Percentiles rank a stretch among this genome's conserved stretches.
phyloP scores from a whole-genome alignment of 2,329 filamentous ascomycete genomes.

The Cladorrhinum sp. region DNA sequence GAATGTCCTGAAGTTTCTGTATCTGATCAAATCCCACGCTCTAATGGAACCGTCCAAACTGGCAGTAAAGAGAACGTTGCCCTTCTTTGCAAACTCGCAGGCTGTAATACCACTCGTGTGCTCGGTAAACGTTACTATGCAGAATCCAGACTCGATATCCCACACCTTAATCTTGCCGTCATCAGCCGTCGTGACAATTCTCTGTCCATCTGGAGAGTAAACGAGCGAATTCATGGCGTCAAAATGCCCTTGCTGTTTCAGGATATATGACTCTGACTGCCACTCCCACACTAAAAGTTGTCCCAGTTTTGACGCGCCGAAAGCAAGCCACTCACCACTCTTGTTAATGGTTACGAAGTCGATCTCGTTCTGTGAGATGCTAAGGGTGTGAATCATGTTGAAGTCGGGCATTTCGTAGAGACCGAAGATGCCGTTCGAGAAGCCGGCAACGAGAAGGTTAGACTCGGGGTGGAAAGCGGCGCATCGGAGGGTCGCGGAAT shows the following conservation, averaged over 20 bases:
- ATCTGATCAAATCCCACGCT: slow-evolving; percentile 94
- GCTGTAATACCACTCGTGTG: slow-evolving; percentile 92
- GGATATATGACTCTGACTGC: slow-evolving; percentile 97
- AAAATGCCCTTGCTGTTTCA: slow-evolving; percentile 97
- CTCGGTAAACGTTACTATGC: slow-evolving; percentile 96
- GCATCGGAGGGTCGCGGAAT: slow-evolving; percentile 80
- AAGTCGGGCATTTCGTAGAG: slow-evolving; percentile 96
- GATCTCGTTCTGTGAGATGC: slow-evolving; percentile 95
- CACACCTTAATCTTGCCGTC: slow-evolving; percentile 99
- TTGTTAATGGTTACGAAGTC: slow-evolving; percentile 93
- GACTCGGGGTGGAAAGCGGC: slow-evolving; percentile 84
- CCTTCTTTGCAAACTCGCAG: slow-evolving; percentile 91
- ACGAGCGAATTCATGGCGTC: slow-evolving; percentile 91
- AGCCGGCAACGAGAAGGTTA: slow-evolving; percentile 92
- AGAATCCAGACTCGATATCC: slow-evolving; percentile 96
- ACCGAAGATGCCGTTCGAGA: slow-evolving; percentile 90
- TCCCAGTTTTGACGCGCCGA: slow-evolving; percentile 90
- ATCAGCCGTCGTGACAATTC: slow-evolving; percentile 89
- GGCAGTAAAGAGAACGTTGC: slow-evolving; percentile 92
- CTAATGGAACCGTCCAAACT: slow-evolving; percentile 91
- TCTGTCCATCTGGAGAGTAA: slow-evolving; percentile 90
- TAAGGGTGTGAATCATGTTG: slow-evolving; percentile 86
- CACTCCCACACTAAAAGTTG: slow-evolving; percentile 99
- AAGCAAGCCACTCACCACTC: slow-evolving; percentile 93
- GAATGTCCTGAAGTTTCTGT: slow-evolving; percentile 96